A percentile compares a stretch with the other conserved stretches of the same genome.
Conservation (phyloP, 2,329 filamentous ascomycete genomes). For the Elsinoe ampelina region DNA sequence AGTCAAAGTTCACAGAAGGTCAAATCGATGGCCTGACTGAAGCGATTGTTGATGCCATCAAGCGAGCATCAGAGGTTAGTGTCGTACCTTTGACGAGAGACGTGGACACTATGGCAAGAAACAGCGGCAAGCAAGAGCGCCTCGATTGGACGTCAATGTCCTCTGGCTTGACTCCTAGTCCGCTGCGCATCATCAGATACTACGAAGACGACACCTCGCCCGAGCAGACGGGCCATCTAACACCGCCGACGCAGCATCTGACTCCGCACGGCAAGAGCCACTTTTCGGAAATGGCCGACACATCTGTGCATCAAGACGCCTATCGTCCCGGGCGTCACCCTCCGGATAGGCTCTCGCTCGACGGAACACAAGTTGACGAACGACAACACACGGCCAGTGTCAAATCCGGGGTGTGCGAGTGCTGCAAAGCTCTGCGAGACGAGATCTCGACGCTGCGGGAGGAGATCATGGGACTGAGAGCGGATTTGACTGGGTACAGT, state of each 20-base stretch:
- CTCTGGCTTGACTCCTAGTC: background rate
- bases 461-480: slow-evolving; percentile 14
- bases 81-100: background rate
- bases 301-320: background rate
- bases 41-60: slow-evolving; percentile 4
- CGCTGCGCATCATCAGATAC: background rate
- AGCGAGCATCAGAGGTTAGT: background rate
- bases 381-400: background rate
- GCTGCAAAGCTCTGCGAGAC: background rate
- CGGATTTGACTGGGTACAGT: background rate
- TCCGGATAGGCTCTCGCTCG: no score
- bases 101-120: background rate
- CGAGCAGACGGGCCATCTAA: slow-evolving; percentile 1
- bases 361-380: background rate
- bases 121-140: background rate
- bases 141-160: background rate
- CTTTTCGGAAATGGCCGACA: background rate
- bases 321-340: background rate
- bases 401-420: background rate
- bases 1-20: slow-evolving; percentile 2
- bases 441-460: slow-evolving; percentile 12
- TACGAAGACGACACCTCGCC: background rate
- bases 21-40: background rate
- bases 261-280: background rate
- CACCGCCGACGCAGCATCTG: background rate